Conservation (phyloP, 106 monocot genomes). For the Alisma plantagoaquatica region DNA sequence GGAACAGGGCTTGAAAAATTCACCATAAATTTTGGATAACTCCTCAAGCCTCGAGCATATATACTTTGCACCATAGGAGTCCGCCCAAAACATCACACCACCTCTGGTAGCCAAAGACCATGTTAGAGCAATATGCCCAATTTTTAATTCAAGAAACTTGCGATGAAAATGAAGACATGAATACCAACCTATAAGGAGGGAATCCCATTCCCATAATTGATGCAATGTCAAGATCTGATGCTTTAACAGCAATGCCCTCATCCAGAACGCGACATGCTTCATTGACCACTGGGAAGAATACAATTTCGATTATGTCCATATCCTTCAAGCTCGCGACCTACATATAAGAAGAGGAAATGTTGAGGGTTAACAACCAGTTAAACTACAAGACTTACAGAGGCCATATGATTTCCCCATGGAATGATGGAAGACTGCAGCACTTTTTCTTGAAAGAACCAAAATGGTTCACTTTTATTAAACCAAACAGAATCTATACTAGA, state of each 20-base stretch:
- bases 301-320: conserved; percentile 73
- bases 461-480: too few species aligned
- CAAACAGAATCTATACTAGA: too few species aligned
- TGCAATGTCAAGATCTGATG: conserved; percentile 86
- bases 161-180: not conserved
- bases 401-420: too few species aligned
- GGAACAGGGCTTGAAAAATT: conserved; percentile 77
- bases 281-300: conserved; percentile 84
- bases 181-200: conserved; percentile 67
- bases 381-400: too few species aligned
- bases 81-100: conserved; percentile 85
- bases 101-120: conserved; percentile 36
- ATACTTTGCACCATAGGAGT: conserved; percentile 68
- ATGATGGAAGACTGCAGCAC: too few species aligned
- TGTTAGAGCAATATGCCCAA: not conserved
- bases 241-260: conserved; percentile 79
- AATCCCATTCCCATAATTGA: conserved; percentile 91
- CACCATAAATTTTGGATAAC: conserved; percentile 60
- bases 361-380: too few species aligned
- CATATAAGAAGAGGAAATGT: not conserved
- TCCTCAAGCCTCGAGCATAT: conserved; percentile 42
- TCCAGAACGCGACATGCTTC: conserved; percentile 84
- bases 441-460: too few species aligned
- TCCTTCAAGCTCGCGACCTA: conserved; percentile 57
- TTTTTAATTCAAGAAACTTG: not conserved